Base-by-base conservation (phyloP, 2,329 filamentous ascomycete species). In the Periconia sp. region DNA sequence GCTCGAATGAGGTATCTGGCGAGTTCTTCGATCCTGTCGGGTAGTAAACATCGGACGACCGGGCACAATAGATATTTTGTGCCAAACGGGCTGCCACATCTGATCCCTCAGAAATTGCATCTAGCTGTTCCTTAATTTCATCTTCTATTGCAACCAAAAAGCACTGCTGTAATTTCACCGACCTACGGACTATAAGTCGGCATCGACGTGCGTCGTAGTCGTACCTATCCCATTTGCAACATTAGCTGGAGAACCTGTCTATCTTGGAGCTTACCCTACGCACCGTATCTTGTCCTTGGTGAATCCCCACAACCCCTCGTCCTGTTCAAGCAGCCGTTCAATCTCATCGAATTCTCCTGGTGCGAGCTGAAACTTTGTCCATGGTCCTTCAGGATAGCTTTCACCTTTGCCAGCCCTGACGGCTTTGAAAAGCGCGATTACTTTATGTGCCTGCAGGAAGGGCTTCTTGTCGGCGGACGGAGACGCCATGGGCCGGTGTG, bases 1-100 rank as follows among this genome's bases (percentile, higher is more conserved):
- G 51, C 49, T 24, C 34, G 37, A 61, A 61, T 34, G 51, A 58
- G 16, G 48, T 40, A 37, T 60, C 51, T 42, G 48, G 59, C 38
- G 58, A 34, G 36, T 57, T 39, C 36, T 59, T 59, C n/a, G 48
- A 59, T 16, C 32, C 48, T 8, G 31, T 36, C 26, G 38, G 37
- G 35, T 54, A 52, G 18, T 29, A 22, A 38, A 60, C 55, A 15
- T 52, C 37, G 25, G 51, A 53, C 10, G 50, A 62, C 25, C 40
- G 39, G 19, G 46, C 48, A 37, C 38, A 24, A 2, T 44, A 24
- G 26, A 62, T 52, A 39, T 56, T 60, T 41, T 53, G 40, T 21
- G 57, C 53, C 40, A 62, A 62, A 34, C 11, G 8, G 13, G 54
- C 56, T 15, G 18, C 33, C 6, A 15, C 28, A 15, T 33, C 53